Base-by-base conservation (phyloP, 2,329 filamentous ascomycete species). In the Pseudovirgaria hyperparasitica region DNA sequence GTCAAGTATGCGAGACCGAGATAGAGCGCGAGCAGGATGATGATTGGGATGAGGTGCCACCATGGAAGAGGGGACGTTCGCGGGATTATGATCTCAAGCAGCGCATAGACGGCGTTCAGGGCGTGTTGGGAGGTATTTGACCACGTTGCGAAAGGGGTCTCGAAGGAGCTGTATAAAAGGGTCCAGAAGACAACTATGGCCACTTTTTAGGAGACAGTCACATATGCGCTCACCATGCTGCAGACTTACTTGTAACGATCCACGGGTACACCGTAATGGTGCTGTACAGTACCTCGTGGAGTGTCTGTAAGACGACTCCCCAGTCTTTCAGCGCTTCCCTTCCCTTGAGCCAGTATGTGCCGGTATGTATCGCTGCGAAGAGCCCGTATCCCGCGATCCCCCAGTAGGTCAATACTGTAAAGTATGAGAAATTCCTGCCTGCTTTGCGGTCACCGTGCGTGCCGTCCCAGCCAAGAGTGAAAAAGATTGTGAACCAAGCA, bases 321-420 rank as follows among this genome's bases (percentile, higher is more conserved):
- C 55, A 59, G 10, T 45, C 40, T 5, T 46, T 41, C 16, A 61
- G 37, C 22, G 52, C 46, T 5, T 55, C 41, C 2, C 34, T 44
- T 6, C 55, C 54, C 3, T 46, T 50, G 8, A 50, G 30, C 44
- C 49, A 54, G 56, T 87, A 90, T 25, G 63, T 65, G 27, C 71
- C 57, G 5, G 79, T 84, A 58, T 92, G 82, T 11, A 71, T 35
- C 11, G 76, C 63, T 2, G 77, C 64, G 43, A 76, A 58, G 30
- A 74, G 62, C 48, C 77, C 76, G 62, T 92, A 92, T 57, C 86
- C 87, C 14, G 70, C 74, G 19, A 87, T 57, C 2, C 81, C 81
- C 80, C 80, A 90, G 63, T 77, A 90, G 7, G 78, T 82, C 32
- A 90, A 60, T 43, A 75, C 63, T 16, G 84, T 92, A 60, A 92